These are phyloP conservation scores for Quercus suber DNA, from an alignment of 306 rosid species.

Conservation along the genomic window DNA sequence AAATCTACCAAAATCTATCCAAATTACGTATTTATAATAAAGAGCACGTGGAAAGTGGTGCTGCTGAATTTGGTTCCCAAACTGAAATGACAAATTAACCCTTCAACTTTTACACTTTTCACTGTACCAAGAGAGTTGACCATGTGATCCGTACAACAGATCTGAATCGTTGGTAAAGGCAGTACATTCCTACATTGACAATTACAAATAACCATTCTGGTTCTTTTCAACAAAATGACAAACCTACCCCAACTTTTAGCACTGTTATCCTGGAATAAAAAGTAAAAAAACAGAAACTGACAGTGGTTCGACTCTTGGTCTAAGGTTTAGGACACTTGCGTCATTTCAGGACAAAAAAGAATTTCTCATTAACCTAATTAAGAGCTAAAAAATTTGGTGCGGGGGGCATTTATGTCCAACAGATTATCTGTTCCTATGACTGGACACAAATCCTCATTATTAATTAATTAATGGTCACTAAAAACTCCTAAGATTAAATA, in stretches of 20 bases:
- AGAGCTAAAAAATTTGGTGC: background rate
- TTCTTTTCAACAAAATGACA: conserved; percentile 25
- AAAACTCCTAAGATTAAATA: no score
- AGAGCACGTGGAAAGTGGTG: conserved; percentile 51
- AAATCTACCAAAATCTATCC: no score
- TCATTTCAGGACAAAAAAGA: conserved; percentile 9
- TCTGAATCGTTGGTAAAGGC: background rate
- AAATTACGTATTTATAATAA: background rate
- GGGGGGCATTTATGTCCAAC: background rate
- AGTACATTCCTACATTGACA: background rate
- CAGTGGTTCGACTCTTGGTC: background rate
- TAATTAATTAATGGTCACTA: no score
- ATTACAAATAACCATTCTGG: background rate
- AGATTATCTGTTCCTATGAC: background rate
- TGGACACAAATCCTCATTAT: background rate
- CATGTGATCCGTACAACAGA: conserved; percentile 15
- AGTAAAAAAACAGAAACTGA: background rate
- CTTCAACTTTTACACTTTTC: background rate
- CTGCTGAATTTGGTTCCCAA: background rate
- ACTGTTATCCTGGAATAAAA: background rate
- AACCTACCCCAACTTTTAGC: conserved; percentile 23
- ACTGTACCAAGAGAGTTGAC: background rate
- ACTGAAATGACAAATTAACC: conserved; percentile 3
- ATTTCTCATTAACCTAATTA: background rate
- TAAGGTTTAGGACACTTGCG: conserved; percentile 13